Base-by-base conservation (phyloP, 2,329 filamentous ascomycete species). In the Apiospora hydei region DNA sequence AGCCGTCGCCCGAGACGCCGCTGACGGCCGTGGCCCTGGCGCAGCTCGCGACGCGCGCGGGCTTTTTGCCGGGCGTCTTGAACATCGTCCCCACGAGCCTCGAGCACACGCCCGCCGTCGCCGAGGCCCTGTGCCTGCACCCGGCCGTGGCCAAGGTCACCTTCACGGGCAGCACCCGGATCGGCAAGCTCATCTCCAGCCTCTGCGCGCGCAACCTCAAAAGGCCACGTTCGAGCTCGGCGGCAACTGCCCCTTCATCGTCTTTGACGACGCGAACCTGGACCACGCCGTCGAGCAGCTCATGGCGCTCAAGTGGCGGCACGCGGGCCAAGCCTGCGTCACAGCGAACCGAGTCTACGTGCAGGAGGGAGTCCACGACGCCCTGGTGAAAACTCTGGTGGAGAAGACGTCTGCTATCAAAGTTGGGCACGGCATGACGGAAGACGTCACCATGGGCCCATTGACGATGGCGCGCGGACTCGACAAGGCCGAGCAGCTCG, bases 1-100 rank as follows among this genome's bases (percentile, higher is more conserved):
- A 94, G 82, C 91, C 92, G 2, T 91, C 89, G 4, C 92, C 92
- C 0, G 92, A 94, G 81, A 94, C 93, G 2, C 93, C 93, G 0
- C 88, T 94, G 77, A 93, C 92, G 34, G 89, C 91, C 1, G 88
- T 94, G 44, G 90, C 91, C 0, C 82, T 95, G 13, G 92, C 91
- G 0, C 88, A 91, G 76, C 87, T 95, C 26, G 91, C 90, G 0
- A 84, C 88, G 61, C 87, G 91, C 26, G 94, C 94, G 0, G 94
- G 94, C 0, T 92, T 95, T 57, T 93, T 93, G 0, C 88, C 90
- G 53, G 94, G 94, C 2, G 92, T 91, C 0, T 87, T 97, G 30
- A 86, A 86, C 64, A 82, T 87, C 2, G 66, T 87, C 67, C 84
- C 84, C 0, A 86, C 86, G 0, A 84, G 82, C 26, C 76, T 86